These are phyloP conservation scores for Russula sp. DNA, from an alignment of 768 basidiomycete species.

Conservation along the genomic window DNA sequence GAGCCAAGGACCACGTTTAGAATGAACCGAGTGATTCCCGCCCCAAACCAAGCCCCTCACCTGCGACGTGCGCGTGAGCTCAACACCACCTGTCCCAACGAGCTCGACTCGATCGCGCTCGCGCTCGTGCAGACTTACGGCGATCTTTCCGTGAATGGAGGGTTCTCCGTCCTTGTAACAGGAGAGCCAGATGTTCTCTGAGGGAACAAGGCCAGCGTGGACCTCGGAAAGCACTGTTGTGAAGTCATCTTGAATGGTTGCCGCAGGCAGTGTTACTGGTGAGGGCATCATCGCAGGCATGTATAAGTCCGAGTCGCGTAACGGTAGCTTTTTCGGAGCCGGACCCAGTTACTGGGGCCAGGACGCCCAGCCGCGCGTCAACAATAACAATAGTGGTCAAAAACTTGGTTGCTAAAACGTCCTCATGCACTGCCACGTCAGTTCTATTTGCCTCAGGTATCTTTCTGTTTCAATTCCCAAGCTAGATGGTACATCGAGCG, in stretches of 20 bases:
- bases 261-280: conserved; percentile 11
- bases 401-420: neutral
- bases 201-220: conserved; percentile 18
- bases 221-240: conserved; percentile 22
- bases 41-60: conserved; percentile 3
- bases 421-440: too few species aligned
- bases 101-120: conserved; percentile 23
- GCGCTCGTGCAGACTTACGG: conserved; percentile 16
- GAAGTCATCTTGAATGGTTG: conserved; percentile 23
- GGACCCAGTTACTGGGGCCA: neutral
- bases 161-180: conserved; percentile 22
- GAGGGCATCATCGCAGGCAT: conserved; percentile 7
- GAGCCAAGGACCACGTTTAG: neutral
- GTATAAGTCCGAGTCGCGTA: neutral
- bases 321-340: too few species aligned
- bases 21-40: neutral
- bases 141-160: conserved; percentile 22
- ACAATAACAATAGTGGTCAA: neutral
- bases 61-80: conserved; percentile 13
- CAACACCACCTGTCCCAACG: conserved; percentile 10
- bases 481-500: too few species aligned
- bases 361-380: neutral
- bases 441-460: too few species aligned
- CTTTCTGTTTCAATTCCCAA: too few species aligned
- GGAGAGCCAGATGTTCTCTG: conserved; percentile 24